Conservation (phyloP, 768 basidiomycete species). For the Pleurotus sapidus region DNA sequence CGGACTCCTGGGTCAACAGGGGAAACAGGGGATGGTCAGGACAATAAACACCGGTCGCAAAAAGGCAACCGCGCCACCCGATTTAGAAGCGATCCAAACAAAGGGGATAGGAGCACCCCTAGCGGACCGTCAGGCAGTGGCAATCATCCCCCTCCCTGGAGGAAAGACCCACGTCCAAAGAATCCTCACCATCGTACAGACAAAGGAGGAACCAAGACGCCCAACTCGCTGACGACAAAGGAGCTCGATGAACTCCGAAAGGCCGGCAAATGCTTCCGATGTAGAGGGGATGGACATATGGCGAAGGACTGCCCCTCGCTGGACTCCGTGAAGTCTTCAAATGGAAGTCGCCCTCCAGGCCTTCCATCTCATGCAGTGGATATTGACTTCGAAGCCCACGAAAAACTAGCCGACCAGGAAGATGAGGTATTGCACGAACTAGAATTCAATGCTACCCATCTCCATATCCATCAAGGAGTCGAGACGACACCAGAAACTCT, state of each 20-base stretch:
- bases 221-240: constrained; percentile 4
- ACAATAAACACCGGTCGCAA: neutral
- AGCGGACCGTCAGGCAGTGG: neutral
- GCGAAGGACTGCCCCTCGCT: constrained; percentile 23
- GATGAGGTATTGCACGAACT: neutral
- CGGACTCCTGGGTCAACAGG: neutral
- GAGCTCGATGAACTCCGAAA: constrained; percentile 10
- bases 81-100: neutral
- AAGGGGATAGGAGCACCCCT: neutral
- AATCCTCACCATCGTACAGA: neutral
- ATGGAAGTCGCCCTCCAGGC: neutral
- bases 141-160: neutral
- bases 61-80: neutral
- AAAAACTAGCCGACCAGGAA: neutral
- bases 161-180: neutral
- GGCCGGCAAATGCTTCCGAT: constrained; percentile 25
- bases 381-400: neutral
- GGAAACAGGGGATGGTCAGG: neutral
- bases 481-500: neutral
- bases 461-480: neutral
- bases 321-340: constrained; percentile 7
- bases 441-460: neutral
- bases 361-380: neutral
- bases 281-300: constrained; percentile 22
- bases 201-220: neutral